phyloP scores from a whole-genome alignment of 306 rosid species.

The Fagus crenata region DNA sequence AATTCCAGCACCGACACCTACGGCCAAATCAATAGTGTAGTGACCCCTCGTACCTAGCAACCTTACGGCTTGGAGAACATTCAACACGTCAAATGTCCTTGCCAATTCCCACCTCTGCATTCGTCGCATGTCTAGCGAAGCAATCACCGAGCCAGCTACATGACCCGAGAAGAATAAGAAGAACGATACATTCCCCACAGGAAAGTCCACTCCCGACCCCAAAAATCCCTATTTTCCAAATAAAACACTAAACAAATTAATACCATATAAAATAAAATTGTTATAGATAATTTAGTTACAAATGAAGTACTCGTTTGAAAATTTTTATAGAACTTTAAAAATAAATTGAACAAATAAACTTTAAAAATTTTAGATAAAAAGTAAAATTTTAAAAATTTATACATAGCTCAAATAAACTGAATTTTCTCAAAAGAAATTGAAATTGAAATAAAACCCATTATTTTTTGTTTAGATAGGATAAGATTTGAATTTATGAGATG shows the following conservation, averaged over 20 bases:
- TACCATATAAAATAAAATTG: neutral
- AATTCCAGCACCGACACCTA: slow-evolving; percentile 86
- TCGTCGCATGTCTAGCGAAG: slow-evolving; percentile 89
- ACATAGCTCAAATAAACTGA: too few species aligned
- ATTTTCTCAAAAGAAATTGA: too few species aligned
- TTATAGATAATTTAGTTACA: neutral
- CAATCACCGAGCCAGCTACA: slow-evolving; percentile 89
- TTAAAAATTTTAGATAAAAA: too few species aligned
- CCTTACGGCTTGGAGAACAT: slow-evolving; percentile 67
- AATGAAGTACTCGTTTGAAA: too few species aligned
- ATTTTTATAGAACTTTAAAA: too few species aligned
- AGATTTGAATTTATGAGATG: too few species aligned
- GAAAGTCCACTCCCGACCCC: slow-evolving; percentile 90
- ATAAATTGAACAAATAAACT: too few species aligned
- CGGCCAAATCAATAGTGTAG: slow-evolving; percentile 84
- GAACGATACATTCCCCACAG: slow-evolving; percentile 90
- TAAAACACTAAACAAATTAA: neutral
- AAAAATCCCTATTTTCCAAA: slow-evolving; percentile 57
- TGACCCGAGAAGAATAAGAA: slow-evolving; percentile 86
- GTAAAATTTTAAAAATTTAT: too few species aligned
- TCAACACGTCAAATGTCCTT: slow-evolving; percentile 62
- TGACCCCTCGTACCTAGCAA: slow-evolving; percentile 87
- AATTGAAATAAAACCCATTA: too few species aligned
- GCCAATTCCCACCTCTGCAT: slow-evolving; percentile 71
- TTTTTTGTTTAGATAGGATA: too few species aligned